Base-by-base conservation (phyloP, 164 flowering plant species). In the Vitis cinerea region DNA sequence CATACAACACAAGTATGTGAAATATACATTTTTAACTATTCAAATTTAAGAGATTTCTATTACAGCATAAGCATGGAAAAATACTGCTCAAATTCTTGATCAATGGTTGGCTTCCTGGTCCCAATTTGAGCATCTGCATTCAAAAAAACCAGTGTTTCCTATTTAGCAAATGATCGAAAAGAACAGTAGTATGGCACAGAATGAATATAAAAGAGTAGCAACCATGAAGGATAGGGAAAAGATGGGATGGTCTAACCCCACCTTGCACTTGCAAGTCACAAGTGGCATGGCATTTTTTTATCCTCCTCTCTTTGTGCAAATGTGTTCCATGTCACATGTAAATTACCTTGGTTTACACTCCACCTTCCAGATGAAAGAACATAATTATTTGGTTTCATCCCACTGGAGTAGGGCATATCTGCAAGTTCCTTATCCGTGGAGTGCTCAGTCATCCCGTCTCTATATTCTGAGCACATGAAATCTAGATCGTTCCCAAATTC, bases 61-160 rank as follows among this genome's bases (percentile, higher is more conserved):
- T 82, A 83, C 71, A 90, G 75, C 94, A 90, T 90, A 17, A 90
- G 84, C 77, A 31, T 74, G 30, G 98, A 88, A 73, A 93, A 93
- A 76, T 90, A 90, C 70, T 93, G 85, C 82, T 90, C 98, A 52
- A 93, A 93, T 78, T 90, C 98, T 81, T 89, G 90, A 81, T 93
- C 98, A 73, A 93, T 93, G 47, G 98, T 93, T 37, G 91, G 91
- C 63, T 81, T 86, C 79, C 82, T 80, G 13, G 63, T 15, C 9
- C 70, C 60, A 27, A n/a, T 59, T 74, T 57, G 77, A 47, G 76
- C 61, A 61, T 83, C 96, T 89, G 91, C 86, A 81, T 67, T 50
- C 69, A 72, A 53, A 65, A 65, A 17, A 58, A 75, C 8, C 57
- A 58, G n/a, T 19, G 12, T 50, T 15, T 23, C 37, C 5, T 10